Evolutionary conservation across 768 basidiomycete species (phyloP), one percentile per base, ranked within the genome.

Genomic region (Hypholoma sublateritium): DNA sequence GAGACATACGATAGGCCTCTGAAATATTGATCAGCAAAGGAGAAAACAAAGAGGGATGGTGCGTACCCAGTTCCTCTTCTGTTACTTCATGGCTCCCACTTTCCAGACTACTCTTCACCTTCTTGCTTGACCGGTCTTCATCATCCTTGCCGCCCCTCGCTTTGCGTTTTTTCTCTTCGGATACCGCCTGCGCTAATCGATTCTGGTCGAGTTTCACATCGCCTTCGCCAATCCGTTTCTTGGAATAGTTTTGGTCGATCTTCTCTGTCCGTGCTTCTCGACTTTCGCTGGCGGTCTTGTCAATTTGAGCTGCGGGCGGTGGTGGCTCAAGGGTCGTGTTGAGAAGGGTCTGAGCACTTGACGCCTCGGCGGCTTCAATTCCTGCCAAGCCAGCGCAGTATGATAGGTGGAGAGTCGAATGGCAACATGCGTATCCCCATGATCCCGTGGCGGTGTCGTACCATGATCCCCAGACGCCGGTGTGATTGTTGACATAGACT

Each of bases 361-460:
- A 91, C n/a, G 91, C 89, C 16, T 83, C 70, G 19, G 85, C 72
- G 17, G 93, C 92, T 59, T 84, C 82, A 59, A 89, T 95, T 58
- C 92, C 94, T 25, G 87, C 91, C 68, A 83, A 69, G 3, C 95
- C 95, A 53, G 95, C 86, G 69, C 95, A 98, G 69, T 98, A 98
- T 16, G 95, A 95, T 49, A 91, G 75, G 65, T 93, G 89, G 25
- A 93, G 76, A 44, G 67, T 79, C 9, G 94, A 95, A 67, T 97
- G 95, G 67, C 97, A 99, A 71, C 97, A 99, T 24, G 84, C 88
- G 70, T 89, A 99, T 36, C 97, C 97, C 97, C 97, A 99, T 57
- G 77, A 67, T 13, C 87, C 84, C 2, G 81, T 79, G 12, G 82
- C 74, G 14, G 76, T 59, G 62, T 91, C 86, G 69, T 91, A 98